These are phyloP conservation scores for Hylodesmum podocarpum DNA, from an alignment of 306 rosid species.

Conservation along the genomic window DNA sequence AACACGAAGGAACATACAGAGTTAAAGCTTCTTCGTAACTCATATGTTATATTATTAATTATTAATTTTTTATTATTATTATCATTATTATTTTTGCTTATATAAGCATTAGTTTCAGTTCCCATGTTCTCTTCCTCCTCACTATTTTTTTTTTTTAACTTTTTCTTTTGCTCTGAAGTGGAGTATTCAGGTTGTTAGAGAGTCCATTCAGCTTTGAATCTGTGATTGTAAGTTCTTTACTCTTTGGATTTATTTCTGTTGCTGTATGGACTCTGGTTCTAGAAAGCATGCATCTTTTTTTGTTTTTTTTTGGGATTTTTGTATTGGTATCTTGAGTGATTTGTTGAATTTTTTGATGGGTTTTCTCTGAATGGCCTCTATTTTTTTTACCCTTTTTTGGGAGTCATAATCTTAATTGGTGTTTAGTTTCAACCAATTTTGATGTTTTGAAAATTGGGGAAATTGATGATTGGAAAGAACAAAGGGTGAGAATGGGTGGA, in stretches of 20 bases:
- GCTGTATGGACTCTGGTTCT: constrained; percentile 31
- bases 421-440: background rate
- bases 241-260: constrained; percentile 10
- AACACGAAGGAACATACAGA: background rate
- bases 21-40: constrained; percentile 4
- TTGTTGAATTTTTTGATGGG: constrained; percentile 12
- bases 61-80: too few species aligned
- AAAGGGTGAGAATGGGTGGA: background rate
- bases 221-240: constrained; percentile 44
- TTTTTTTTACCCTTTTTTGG: background rate
- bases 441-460: constrained; percentile 19
- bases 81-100: too few species aligned
- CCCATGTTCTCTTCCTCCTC: constrained; percentile 33
- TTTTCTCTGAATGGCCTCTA: background rate
- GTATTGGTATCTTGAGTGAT: background rate
- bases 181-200: constrained; percentile 27
- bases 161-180: constrained; percentile 16
- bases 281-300: background rate
- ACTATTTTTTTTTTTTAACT: background rate
- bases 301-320: background rate
- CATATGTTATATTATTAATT: too few species aligned
- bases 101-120: constrained; percentile 35
- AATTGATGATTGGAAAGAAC: background rate
- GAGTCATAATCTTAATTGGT: constrained; percentile 27
- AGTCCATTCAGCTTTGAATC: constrained; percentile 35